Evolutionary conservation across 768 basidiomycete genomes (phyloP), one percentile per base, ranked within the genome.

Genomic region (Hebeloma cylindrosporum): DNA sequence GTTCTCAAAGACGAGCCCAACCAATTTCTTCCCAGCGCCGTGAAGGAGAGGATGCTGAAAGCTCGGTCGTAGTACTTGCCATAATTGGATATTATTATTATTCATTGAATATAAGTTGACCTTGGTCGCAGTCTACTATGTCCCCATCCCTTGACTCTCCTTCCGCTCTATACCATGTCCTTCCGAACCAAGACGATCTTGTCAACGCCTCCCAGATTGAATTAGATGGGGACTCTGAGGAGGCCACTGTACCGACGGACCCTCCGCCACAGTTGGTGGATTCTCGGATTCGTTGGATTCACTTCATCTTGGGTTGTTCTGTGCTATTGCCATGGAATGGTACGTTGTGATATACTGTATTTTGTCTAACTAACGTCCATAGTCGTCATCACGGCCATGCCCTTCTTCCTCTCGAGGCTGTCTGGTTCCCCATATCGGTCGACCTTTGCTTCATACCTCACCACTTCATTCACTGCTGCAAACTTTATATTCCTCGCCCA

Each of bases 281-380:
- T 48, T 31, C 65, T 31, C 71, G 67, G 34, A 73, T 83, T 54
- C 63, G 68, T 38, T 84, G 83, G 80, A 76, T 83, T 30, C 76
- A 82, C 53, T 87, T 89, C 52, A 62, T 86, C 17, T 64, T 93
- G 13, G 91, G 93, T 2, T 84, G 84, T 45, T 85, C 88, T 14
- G 77, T 85, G 3, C 73, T 96, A 5, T 65, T 96, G 13, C 84
- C 89, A 21, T 96, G 93, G 93, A 95, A 93, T 59, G 91, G 93
- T 92, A 61, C 59, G 76, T 60, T 18, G 5, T 8, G 20, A 18
- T 31, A n/a, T n/a, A n/a, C n/a, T 7, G 14, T 37, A 20, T 9
- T 10, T 17, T 25, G 20, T 20, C 20, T 38, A 36, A 45, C 39
- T 8, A 40, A 14, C 27, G 3, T 34, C n/a, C n/a, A 16, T 45